phyloP scores from a whole-genome alignment of 352 stramenopile species.

The Chrysophaeum taylorii region DNA sequence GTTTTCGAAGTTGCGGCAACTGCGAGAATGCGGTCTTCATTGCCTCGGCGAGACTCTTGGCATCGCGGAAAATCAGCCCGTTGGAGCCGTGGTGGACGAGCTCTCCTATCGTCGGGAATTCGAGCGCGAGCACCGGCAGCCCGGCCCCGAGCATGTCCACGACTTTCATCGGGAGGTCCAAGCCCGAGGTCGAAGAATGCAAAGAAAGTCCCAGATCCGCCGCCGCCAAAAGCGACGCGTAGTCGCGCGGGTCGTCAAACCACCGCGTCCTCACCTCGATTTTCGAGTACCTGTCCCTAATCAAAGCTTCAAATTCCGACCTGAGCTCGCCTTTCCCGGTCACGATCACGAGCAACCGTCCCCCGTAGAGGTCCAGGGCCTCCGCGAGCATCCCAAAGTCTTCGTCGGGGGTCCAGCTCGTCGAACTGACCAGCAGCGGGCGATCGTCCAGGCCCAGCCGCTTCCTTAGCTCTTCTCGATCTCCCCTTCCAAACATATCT shows the following conservation, averaged over 20 bases:
- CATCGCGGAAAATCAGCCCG: too few relatives aligned
- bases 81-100: constrained; percentile 86
- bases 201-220: constrained; percentile 93
- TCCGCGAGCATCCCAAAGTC: constrained; percentile 93
- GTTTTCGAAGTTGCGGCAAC: too few relatives aligned
- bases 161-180: constrained; percentile 99
- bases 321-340: constrained; percentile 94
- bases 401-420: constrained; percentile 97
- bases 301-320: constrained; percentile 61
- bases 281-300: constrained; percentile 25
- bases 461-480: background rate
- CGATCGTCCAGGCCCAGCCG: constrained; percentile 16
- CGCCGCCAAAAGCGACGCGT: constrained; percentile 50
- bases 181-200: constrained; percentile 93
- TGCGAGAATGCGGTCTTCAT: too few relatives aligned
- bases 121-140: constrained; percentile 87
- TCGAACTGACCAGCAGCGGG: constrained; percentile 77
- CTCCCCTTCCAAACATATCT: constrained; percentile 65
- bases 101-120: constrained; percentile 88
- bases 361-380: constrained; percentile 55
- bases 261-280: constrained; percentile 2
- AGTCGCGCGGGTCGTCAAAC: background rate
- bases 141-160: constrained; percentile 97
- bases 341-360: constrained; percentile 73
- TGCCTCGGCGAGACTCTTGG: too few relatives aligned